Conservation (phyloP, 345 rosid species). For the Populus simonii region DNA sequence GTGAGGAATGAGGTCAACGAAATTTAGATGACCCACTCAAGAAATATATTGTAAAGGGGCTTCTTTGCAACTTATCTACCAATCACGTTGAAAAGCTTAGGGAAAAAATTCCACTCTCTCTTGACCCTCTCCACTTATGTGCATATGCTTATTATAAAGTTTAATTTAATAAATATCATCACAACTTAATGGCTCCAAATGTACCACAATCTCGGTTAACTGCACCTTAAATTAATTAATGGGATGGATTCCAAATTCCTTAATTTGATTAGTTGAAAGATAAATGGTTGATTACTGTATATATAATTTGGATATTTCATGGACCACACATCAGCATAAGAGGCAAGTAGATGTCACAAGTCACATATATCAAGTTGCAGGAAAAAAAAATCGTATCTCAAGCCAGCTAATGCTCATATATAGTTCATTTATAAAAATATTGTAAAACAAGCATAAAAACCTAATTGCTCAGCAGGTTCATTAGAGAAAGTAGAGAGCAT, state of each 20-base stretch:
- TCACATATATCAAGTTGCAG: conserved; percentile 19
- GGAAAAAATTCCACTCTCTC: not conserved
- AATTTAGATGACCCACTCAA: conserved; percentile 30
- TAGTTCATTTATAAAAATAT: conserved; percentile 2
- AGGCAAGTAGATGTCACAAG: conserved; percentile 11
- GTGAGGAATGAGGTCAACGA: conserved; percentile 41
- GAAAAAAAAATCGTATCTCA: not conserved
- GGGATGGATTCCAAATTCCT: conserved; percentile 1
- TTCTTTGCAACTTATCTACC: conserved; percentile 28
- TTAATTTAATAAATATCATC: not conserved
- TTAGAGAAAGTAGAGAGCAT: too few relatives aligned
- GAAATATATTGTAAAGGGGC: conserved; percentile 19
- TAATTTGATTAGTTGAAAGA: conserved; percentile 10
- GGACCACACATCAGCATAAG: conserved; percentile 1
- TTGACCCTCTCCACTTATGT: conserved; percentile 14
- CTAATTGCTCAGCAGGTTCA: too few relatives aligned
- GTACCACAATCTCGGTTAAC: conserved; percentile 1
- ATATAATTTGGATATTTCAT: conserved; percentile 1
- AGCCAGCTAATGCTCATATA: conserved; percentile 16
- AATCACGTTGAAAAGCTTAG: conserved; percentile 15
- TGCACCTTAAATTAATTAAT: not conserved
- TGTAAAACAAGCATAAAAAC: too few relatives aligned
- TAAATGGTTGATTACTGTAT: conserved; percentile 2
- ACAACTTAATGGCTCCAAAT: conserved; percentile 14
- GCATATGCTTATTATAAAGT: conserved; percentile 24